phyloP scores from a whole-genome alignment of 2,329 filamentous ascomycete genomes.

The Teratosphaeriaceae sp. region DNA sequence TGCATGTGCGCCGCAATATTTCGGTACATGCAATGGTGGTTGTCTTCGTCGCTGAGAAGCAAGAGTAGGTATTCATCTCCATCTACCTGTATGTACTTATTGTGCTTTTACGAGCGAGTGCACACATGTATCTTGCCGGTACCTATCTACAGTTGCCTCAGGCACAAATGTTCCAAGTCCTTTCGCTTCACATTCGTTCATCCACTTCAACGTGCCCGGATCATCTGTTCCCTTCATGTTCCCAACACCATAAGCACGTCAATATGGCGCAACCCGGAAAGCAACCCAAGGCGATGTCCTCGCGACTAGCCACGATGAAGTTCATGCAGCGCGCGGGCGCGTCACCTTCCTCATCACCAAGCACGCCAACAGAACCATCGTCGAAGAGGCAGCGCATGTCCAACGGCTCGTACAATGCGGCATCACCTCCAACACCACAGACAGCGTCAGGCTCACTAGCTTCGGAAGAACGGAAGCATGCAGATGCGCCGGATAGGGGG shows the following conservation, averaged over 20 bases:
- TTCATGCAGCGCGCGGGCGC: slow-evolving; percentile 89
- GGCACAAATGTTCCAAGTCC: too few species aligned
- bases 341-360: slow-evolving; percentile 41
- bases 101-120: too few species aligned
- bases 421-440: slow-evolving; percentile 32
- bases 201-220: too few species aligned
- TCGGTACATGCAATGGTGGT: too few species aligned
- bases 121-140: too few species aligned
- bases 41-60: too few species aligned
- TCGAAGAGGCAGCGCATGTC: slow-evolving; percentile 59
- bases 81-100: too few species aligned
- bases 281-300: slow-evolving; percentile 70
- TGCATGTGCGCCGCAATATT: too few species aligned
- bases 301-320: slow-evolving; percentile 87
- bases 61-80: too few species aligned
- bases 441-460: slow-evolving; percentile 58
- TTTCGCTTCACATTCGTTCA: too few species aligned
- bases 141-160: too few species aligned
- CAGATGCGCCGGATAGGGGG: slow-evolving; percentile 55
- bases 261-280: slow-evolving; percentile 36
- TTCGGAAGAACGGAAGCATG: slow-evolving; percentile 60
- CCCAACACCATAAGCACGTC: neutral
- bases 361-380: slow-evolving; percentile 44
- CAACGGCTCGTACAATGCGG: slow-evolving; percentile 31
- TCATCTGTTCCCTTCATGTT: too few species aligned